phyloP scores from a whole-genome alignment of 2,329 filamentous ascomycete species.

The Neurospora sp. region DNA sequence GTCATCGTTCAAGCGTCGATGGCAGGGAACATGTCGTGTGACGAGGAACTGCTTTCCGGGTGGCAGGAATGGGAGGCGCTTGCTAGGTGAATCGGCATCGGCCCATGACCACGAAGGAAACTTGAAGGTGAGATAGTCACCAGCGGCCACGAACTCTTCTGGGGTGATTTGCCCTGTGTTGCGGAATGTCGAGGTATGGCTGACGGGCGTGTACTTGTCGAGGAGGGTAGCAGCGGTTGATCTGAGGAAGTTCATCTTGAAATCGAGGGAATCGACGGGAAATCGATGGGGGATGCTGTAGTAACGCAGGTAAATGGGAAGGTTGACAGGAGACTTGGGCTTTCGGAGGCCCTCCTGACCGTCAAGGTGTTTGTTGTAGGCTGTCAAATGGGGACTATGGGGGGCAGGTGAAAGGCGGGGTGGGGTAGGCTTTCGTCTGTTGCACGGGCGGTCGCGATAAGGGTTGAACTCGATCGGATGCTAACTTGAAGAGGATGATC shows the following conservation, averaged over 20 bases:
- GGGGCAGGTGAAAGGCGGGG: background rate
- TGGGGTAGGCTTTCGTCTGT: background rate
- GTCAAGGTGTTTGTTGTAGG: background rate
- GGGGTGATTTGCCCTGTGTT: slow-evolving; percentile 91
- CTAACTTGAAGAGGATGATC: background rate
- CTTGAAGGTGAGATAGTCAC: slow-evolving; percentile 97
- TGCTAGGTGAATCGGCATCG: slow-evolving; percentile 71
- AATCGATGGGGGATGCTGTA: background rate
- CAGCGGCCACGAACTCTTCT: slow-evolving; percentile 90
- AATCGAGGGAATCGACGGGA: too few relatives aligned
- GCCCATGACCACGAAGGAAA: slow-evolving; percentile 98
- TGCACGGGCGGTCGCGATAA: background rate
- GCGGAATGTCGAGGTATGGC: slow-evolving; percentile 87
- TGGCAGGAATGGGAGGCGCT: slow-evolving; percentile 74
- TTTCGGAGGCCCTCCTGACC: background rate
- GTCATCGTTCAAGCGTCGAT: slow-evolving; percentile 82
- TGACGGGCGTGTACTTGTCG: slow-evolving; percentile 82
- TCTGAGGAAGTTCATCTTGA: slow-evolving; percentile 77
- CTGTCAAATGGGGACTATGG: background rate
- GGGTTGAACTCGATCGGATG: background rate
- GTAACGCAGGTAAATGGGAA: background rate
- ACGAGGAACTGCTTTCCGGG: slow-evolving; percentile 90
- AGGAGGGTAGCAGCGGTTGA: slow-evolving; percentile 87
- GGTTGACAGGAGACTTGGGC: background rate
- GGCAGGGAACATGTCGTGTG: slow-evolving; percentile 88